phyloP scores from a whole-genome alignment of 345 rosid species.

The Geranium rotundifolium region DNA sequence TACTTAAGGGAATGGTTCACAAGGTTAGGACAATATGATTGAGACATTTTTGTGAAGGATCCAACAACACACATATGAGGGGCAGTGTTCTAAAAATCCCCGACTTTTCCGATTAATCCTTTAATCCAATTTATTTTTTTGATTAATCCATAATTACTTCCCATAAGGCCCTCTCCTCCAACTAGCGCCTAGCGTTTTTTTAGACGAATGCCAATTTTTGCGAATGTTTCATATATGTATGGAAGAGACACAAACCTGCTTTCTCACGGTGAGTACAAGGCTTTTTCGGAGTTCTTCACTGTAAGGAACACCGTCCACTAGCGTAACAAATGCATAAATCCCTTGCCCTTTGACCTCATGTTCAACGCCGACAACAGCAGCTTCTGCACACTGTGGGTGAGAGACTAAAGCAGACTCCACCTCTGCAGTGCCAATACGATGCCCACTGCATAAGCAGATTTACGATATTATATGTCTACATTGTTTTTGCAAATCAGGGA shows the following conservation, averaged over 20 bases:
- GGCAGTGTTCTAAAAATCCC: not conserved
- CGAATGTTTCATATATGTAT: not conserved
- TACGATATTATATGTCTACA: too few species aligned
- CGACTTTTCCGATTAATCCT: not conserved
- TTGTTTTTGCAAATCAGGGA: too few species aligned
- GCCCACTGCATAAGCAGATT: constrained; percentile 50
- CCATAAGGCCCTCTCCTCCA: too few species aligned
- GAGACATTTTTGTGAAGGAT: too few species aligned
- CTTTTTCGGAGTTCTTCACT: constrained; percentile 80
- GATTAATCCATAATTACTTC: too few species aligned
- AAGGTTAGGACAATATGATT: too few species aligned
- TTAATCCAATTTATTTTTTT: too few species aligned
- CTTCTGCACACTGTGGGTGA: constrained; percentile 98
- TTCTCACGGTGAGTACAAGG: constrained; percentile 59
- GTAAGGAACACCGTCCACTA: constrained; percentile 71
- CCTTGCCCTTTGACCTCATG: constrained; percentile 99
- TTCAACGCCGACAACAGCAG: constrained; percentile 92
- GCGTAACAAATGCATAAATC: constrained; percentile 91
- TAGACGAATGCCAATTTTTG: too few species aligned
- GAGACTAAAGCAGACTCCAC: constrained; percentile 98
- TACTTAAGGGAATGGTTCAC: too few species aligned
- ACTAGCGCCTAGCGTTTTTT: too few species aligned
- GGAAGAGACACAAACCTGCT: constrained; percentile 39
- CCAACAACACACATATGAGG: too few species aligned
- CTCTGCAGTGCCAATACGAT: constrained; percentile 98